Evolutionary conservation across 768 basidiomycete species (phyloP).

Genomic region (Kwoniella bestiolae): DNA sequence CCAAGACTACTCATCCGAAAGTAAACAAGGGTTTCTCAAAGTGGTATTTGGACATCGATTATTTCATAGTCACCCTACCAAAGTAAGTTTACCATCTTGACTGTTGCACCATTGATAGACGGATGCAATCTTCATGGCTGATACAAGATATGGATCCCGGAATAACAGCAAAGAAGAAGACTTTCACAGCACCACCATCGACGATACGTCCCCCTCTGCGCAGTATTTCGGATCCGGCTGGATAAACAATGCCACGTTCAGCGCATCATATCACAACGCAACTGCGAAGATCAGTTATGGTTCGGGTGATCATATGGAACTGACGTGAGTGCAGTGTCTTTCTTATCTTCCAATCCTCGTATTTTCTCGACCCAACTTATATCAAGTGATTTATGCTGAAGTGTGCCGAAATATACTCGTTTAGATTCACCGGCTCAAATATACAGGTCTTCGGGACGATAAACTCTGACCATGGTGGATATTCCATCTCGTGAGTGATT

Average conservation of each 20-base stretch:
- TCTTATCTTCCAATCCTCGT: no score
- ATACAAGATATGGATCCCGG: no score
- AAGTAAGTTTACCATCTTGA: slow-evolving; percentile 18
- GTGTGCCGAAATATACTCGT: no score
- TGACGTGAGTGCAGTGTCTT: no score
- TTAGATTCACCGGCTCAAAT: slow-evolving; percentile 1
- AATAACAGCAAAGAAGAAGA: no score
- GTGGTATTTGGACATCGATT: slow-evolving; percentile 41
- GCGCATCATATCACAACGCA: slow-evolving; percentile 19
- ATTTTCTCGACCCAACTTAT: no score
- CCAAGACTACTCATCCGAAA: slow-evolving; percentile 15
- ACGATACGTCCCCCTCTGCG: slow-evolving; percentile 26
- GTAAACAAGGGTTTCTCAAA: slow-evolving; percentile 6
- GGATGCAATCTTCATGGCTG: no score
- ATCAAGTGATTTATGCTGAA: no score
- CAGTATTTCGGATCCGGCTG: slow-evolving; percentile 19
- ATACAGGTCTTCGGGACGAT: slow-evolving; percentile 19
- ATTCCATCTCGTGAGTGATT: slow-evolving; percentile 20
- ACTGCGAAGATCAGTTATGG: slow-evolving; percentile 18
- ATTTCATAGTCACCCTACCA: slow-evolving; percentile 24
- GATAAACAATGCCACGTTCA: neutral
- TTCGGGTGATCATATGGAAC: slow-evolving; percentile 11
- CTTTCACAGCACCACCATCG: slow-evolving; percentile 21
- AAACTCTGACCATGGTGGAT: slow-evolving; percentile 25
- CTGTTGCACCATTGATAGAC: no score